phyloP scores from a whole-genome alignment of 164 flowering plant species.

The Sextonia rubra region DNA sequence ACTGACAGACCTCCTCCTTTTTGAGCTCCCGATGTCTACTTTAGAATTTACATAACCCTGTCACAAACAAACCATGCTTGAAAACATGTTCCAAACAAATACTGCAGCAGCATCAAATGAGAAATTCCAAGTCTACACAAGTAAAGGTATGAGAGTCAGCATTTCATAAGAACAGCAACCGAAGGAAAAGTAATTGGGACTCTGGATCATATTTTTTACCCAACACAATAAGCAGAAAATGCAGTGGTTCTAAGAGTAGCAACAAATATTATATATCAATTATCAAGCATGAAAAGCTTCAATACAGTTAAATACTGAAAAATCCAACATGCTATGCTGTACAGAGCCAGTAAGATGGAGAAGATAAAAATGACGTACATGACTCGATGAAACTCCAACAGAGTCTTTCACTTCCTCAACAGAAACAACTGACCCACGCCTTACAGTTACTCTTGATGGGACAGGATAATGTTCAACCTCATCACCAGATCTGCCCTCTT shows the following conservation, averaged over 20 bases:
- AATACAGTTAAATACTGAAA: neutral
- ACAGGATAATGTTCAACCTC: slow-evolving; percentile 82
- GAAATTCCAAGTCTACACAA: neutral
- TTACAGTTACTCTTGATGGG: slow-evolving; percentile 72
- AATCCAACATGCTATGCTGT: neutral
- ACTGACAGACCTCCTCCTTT: slow-evolving; percentile 31
- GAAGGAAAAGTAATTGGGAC: neutral
- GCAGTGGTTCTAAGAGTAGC: no score
- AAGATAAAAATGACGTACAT: neutral
- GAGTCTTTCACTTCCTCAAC: slow-evolving; percentile 48
- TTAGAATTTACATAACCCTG: slow-evolving; percentile 50
- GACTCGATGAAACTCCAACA: slow-evolving; percentile 30
- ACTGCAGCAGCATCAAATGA: neutral
- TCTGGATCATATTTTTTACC: no score
- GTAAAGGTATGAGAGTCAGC: no score
- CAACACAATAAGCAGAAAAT: no score
- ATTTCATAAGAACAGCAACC: neutral
- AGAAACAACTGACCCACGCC: slow-evolving; percentile 52
- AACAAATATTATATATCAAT: no score
- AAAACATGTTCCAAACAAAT: neutral
- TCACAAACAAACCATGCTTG: slow-evolving; percentile 6
- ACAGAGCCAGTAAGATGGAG: neutral
- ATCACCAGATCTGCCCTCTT: slow-evolving; percentile 71
- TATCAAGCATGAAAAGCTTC: no score
- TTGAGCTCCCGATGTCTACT: slow-evolving; percentile 27